Conservation (phyloP, 176 grass and related monocot species). For the Musa itinerans region DNA sequence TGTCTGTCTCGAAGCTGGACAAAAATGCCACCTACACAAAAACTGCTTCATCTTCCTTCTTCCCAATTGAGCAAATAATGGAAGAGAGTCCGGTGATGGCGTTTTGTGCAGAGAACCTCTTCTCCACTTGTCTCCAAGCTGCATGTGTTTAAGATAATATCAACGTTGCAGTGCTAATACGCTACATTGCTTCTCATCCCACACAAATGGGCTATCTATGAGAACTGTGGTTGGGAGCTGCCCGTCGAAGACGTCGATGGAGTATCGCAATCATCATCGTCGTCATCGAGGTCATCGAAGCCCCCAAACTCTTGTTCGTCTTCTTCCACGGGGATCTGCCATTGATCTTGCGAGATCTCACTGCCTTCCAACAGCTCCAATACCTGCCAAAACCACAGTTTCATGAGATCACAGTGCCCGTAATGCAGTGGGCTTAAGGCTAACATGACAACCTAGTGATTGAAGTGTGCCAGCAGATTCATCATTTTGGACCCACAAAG, state of each 20-base stretch:
- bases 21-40: not conserved
- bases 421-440: not conserved
- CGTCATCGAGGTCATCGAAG: conserved; percentile 64
- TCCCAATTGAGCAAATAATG: not conserved
- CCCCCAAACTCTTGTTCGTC: conserved; percentile 50
- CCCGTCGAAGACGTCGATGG: conserved; percentile 36
- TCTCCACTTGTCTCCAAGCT: not conserved
- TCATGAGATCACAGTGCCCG: not conserved
- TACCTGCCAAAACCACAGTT: conserved; percentile 36
- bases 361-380: conserved; percentile 63
- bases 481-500: not conserved
- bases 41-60: conserved; percentile 2
- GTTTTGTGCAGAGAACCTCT: not conserved
- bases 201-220: not conserved
- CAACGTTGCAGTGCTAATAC: not conserved
- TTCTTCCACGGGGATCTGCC: conserved; percentile 49
- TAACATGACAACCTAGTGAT: not conserved
- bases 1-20: not conserved
- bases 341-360: conserved; percentile 62
- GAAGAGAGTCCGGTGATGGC: not conserved
- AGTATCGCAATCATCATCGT: conserved; percentile 39
- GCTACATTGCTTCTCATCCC: not conserved
- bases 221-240: conserved; percentile 21
- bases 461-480: not conserved
- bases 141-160: not conserved